A percentile compares a stretch with the other conserved stretches of the same genome.
These are phyloP conservation scores for Clausena lansium DNA, from an alignment of 345 rosid genomes.

Conservation along the genomic window DNA sequence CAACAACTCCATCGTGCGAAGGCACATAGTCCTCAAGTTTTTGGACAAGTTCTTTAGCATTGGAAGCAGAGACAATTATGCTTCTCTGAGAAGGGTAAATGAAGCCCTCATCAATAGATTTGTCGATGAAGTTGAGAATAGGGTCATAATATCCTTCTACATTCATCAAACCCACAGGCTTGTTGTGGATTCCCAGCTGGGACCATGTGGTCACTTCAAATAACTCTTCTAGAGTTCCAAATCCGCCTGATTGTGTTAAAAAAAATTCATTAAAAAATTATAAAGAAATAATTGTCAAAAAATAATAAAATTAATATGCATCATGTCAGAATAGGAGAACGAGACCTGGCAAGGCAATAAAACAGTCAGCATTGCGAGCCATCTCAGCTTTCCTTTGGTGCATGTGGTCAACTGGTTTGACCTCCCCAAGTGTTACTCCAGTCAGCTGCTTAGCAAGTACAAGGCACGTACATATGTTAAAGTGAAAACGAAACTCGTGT, in stretches of 20 bases:
- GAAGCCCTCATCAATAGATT: slow-evolving; percentile 56
- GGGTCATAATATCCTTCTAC: slow-evolving; percentile 50
- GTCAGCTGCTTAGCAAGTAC: slow-evolving; percentile 35
- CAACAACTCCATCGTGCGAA: slow-evolving; percentile 40
- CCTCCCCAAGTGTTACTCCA: slow-evolving; percentile 63
- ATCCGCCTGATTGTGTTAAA: slow-evolving; percentile 37
- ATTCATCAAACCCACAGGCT: slow-evolving; percentile 56
- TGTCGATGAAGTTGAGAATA: slow-evolving; percentile 43
- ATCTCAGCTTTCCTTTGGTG: slow-evolving; percentile 63
- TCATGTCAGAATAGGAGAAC: not conserved
- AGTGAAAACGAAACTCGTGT: not conserved
- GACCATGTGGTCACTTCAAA: slow-evolving; percentile 54
- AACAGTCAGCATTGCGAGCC: slow-evolving; percentile 57
- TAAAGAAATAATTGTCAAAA: not conserved
- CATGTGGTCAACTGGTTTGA: slow-evolving; percentile 50
- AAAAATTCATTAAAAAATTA: too few relatives aligned
- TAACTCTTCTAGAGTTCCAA: slow-evolving; percentile 56
- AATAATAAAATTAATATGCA: not conserved
- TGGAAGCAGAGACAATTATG: slow-evolving; percentile 62
- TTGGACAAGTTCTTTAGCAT: slow-evolving; percentile 47
- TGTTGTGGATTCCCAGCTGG: slow-evolving; percentile 55
- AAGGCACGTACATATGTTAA: too few relatives aligned
- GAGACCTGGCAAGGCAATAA: slow-evolving; percentile 57
- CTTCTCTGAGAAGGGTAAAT: slow-evolving; percentile 49
- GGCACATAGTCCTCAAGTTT: slow-evolving; percentile 74